phyloP scores from a whole-genome alignment of 1,284 basidiomycete genomes.

The Pisolithus thermaeus region DNA sequence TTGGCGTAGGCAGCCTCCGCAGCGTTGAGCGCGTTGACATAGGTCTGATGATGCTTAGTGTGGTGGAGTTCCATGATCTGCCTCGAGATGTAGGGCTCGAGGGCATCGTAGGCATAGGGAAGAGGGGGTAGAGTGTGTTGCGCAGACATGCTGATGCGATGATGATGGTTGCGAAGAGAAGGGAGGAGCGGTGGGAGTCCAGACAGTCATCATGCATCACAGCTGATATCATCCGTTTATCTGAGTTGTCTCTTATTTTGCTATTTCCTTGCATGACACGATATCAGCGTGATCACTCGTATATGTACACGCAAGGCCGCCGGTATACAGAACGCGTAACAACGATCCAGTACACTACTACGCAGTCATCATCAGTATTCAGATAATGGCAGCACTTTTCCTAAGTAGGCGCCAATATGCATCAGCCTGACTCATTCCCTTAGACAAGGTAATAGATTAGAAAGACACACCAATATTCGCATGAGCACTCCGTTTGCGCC shows the following conservation, averaged over 20 bases:
- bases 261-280: background rate
- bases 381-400: slow-evolving; percentile 47
- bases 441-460: background rate
- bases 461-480: slow-evolving; percentile 52
- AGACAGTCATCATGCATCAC: slow-evolving; percentile 2
- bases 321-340: background rate
- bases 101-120: slow-evolving; percentile 82
- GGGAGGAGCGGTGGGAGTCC: background rate
- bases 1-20: slow-evolving; percentile 72
- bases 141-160: slow-evolving; percentile 19
- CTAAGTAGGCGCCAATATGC: slow-evolving; percentile 24
- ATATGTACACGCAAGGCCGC: background rate
- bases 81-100: slow-evolving; percentile 80
- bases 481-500: slow-evolving; percentile 51
- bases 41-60: slow-evolving; percentile 82
- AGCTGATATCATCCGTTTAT: slow-evolving; percentile 14
- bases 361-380: slow-evolving; percentile 33
- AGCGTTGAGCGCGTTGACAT: slow-evolving; percentile 69
- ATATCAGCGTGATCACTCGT: background rate
- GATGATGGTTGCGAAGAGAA: slow-evolving; percentile 2
- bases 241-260: slow-evolving; percentile 11
- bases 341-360: background rate
- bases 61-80: slow-evolving; percentile 87
- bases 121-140: slow-evolving; percentile 71
- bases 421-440: background rate